Conservation (phyloP, 352 stramenopile genomes). For the Phytopythium helicoides region DNA sequence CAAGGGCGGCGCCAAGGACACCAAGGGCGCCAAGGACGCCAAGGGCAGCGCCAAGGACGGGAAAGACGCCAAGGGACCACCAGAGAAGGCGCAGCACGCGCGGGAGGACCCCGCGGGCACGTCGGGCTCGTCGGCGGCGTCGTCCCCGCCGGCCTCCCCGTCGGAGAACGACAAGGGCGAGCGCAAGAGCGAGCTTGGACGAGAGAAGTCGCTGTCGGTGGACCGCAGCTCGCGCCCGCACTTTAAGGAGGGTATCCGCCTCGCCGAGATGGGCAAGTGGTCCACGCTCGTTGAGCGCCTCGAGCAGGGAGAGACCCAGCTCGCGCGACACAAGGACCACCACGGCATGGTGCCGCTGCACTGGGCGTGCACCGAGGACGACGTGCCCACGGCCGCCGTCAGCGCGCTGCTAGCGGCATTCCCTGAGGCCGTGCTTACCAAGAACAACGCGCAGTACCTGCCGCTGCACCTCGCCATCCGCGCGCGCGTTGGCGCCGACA, state of each 20-base stretch:
- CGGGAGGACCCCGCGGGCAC: constrained; percentile 5
- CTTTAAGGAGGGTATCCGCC: constrained; percentile 78
- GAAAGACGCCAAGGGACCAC: too few relatives aligned
- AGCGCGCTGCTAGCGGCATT: constrained; percentile 64
- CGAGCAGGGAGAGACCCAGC: constrained; percentile 42
- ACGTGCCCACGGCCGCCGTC: constrained; percentile 61
- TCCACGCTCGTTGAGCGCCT: constrained; percentile 57
- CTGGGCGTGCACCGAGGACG: constrained; percentile 81
- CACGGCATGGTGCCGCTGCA: constrained; percentile 84
- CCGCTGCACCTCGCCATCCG: constrained; percentile 83
- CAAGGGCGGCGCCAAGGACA: not conserved
- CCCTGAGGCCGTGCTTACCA: constrained; percentile 70
- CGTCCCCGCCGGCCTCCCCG: constrained; percentile 6
- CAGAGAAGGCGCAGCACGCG: not conserved
- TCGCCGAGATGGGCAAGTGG: constrained; percentile 85
- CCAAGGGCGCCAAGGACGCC: too few relatives aligned
- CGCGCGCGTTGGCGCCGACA: constrained; percentile 42
- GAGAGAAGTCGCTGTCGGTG: constrained; percentile 24
- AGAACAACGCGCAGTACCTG: constrained; percentile 82
- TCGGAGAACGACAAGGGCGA: constrained; percentile 8
- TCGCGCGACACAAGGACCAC: constrained; percentile 78
- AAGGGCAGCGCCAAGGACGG: too few relatives aligned
- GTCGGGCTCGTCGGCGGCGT: constrained; percentile 10
- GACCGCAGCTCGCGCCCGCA: constrained; percentile 46
- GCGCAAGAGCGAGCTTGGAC: constrained; percentile 10